These are phyloP conservation scores for Blumeriella jaapii DNA, from an alignment of 2,329 filamentous ascomycete species.

Conservation along the genomic window DNA sequence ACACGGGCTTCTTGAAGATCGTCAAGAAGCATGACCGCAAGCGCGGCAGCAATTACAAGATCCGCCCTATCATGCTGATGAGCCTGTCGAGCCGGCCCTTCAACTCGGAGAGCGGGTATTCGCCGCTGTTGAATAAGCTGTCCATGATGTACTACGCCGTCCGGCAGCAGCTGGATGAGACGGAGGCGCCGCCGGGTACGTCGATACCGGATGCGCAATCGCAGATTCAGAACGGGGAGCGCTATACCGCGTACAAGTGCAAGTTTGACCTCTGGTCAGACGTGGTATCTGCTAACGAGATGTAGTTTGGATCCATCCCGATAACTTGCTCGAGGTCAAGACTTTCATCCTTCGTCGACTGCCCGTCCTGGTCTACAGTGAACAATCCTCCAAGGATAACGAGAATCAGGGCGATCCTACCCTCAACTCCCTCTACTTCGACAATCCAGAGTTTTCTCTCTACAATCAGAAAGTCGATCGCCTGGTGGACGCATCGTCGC, in stretches of 20 bases:
- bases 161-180: conserved; percentile 65
- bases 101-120: conserved; percentile 84
- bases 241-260: conserved; percentile 82
- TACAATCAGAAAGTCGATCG: conserved; percentile 79
- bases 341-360: conserved; percentile 85
- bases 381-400: conserved; percentile 70
- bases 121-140: conserved; percentile 77
- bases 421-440: conserved; percentile 93
- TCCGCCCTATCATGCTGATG: conserved; percentile 84
- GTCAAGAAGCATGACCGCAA: conserved; percentile 98
- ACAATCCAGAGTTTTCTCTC: conserved; percentile 73
- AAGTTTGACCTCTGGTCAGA: conserved; percentile 31
- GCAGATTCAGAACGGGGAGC: conserved; percentile 53
- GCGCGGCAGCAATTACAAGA: conserved; percentile 73
- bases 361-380: conserved; percentile 86
- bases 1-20: conserved; percentile 94
- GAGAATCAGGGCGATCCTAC: conserved; percentile 75
- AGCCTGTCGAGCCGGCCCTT: conserved; percentile 81
- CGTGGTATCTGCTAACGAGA: conserved; percentile 40
- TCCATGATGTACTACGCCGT: conserved; percentile 95
- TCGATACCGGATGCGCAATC: conserved; percentile 31
- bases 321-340: conserved; percentile 95
- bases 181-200: conserved; percentile 30
- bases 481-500: conserved; percentile 62
- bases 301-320: conserved; percentile 83